Evolutionary conservation across 495 filamentous ascomycete species (phyloP), one percentile per base, ranked within the genome.

Genomic region (Hypomontagnella submonticulosa): DNA sequence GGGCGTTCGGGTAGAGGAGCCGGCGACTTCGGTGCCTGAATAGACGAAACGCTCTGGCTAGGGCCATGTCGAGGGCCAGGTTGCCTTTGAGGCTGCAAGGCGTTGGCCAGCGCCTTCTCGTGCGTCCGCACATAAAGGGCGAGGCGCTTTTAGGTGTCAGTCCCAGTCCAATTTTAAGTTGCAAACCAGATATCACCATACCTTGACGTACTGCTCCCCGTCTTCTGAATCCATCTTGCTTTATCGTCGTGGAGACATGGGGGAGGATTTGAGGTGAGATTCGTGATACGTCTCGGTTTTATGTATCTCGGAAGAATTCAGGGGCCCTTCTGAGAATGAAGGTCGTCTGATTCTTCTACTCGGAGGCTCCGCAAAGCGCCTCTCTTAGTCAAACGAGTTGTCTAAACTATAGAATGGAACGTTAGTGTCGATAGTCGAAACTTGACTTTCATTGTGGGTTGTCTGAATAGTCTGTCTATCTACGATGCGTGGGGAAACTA

Each of bases 91-190:
- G 93, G 82, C 74, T 97, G 95, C 33, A 97, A 82, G 62, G 95
- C 94, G 78, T 98, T 98, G 66, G 95, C 95, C 60, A 99, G 87
- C 20, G 92, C 95, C 79, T 96, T 97, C 76, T 99, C 95, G 79
- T 99, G 92, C 33, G 93, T 97, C 56, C 94, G 91, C 74, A 99
- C 92, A 79, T 96, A 98, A 75, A 88, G 89, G 65, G 94, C 93
- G 63, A 99, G 85, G 80, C 95, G 95, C 93, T 97, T 73, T 71
- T 34, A 70, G 67, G 38, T 36, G 49, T 46, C 23, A 61, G 47
- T 33, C 58, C 16, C 10, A 15, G 50, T 51, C 41, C 13, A 12
- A 32, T 18, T 8, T 6, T 16, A 49, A 40, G 4, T 20, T 8
- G 1, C 1, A 15, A 23, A 40, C 19, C 5, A 38, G 2, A 36